A percentile compares a stretch with the other conserved stretches of the same genome.
Conservation (phyloP, 176 grass and related monocot species). For the Musa acuminata region DNA sequence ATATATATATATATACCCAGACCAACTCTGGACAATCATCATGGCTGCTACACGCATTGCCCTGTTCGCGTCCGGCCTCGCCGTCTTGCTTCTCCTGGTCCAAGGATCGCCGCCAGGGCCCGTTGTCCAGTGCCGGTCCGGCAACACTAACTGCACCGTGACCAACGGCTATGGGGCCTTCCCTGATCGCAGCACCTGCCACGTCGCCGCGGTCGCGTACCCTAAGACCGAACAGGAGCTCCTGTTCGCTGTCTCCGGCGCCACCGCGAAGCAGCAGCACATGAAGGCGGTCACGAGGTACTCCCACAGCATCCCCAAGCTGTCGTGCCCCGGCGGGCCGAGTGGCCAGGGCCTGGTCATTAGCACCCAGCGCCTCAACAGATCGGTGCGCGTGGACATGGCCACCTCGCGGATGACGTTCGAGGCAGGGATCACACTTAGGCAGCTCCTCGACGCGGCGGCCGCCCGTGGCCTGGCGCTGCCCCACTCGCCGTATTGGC, state of each 20-base stretch:
- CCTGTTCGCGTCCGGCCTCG: background rate
- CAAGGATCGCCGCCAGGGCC: conserved; percentile 18
- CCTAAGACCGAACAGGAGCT: conserved; percentile 44
- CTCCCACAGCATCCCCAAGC: conserved; percentile 56
- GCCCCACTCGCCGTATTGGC: conserved; percentile 49
- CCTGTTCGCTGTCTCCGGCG: conserved; percentile 24
- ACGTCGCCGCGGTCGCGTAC: conserved; percentile 24
- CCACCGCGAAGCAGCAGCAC: conserved; percentile 12
- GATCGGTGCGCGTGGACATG: conserved; percentile 23
- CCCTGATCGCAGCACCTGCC: conserved; percentile 48
- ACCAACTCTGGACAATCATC: background rate
- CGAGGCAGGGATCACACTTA: conserved; percentile 34
- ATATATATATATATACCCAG: no score
- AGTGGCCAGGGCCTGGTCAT: conserved; percentile 21
- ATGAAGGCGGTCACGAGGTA: conserved; percentile 45
- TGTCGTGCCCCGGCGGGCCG: conserved; percentile 38
- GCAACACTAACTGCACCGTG: conserved; percentile 32
- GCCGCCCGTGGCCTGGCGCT: conserved; percentile 28
- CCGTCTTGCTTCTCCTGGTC: background rate
- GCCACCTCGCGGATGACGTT: conserved; percentile 14
- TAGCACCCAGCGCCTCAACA: conserved; percentile 30
- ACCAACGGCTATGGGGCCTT: conserved; percentile 57
- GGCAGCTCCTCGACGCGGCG: conserved; percentile 33
- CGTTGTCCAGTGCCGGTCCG: conserved; percentile 21
- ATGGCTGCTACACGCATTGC: background rate